A percentile compares a stretch with the other conserved stretches of the same genome.
Evolutionary conservation across 2,329 filamentous ascomycete species (phyloP).

Genomic region (Penicillium sclerotiorum): DNA sequence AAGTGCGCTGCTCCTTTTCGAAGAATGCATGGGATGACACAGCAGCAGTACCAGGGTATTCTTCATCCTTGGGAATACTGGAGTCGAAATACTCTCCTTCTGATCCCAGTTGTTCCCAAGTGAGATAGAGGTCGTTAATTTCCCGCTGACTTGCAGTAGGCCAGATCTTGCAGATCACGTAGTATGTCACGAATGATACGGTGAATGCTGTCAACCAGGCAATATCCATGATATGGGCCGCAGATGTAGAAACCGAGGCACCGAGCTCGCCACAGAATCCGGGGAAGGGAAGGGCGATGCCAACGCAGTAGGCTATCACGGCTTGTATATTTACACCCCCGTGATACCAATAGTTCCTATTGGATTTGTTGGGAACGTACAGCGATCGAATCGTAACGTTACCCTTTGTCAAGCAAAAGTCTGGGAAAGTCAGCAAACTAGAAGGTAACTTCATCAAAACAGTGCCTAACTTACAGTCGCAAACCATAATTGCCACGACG

Average conservation of each 20-base stretch:
- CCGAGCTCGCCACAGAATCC: constrained; percentile 7
- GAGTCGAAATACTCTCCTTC: not conserved
- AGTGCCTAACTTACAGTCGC: constrained; percentile 1
- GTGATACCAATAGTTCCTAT: constrained; percentile 7
- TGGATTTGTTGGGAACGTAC: not conserved
- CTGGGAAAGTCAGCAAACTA: not conserved
- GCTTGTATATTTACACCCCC: constrained; percentile 5
- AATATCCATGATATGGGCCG: constrained; percentile 4
- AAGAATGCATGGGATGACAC: not conserved
- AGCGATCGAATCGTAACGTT: not conserved
- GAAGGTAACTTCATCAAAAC: no score
- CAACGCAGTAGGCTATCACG: constrained; percentile 4
- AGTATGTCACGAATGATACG: constrained; percentile 1
- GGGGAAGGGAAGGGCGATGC: constrained; percentile 4
- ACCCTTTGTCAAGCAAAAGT: not conserved
- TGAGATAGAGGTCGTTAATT: not conserved
- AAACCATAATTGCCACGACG: constrained; percentile 7
- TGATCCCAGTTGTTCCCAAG: not conserved
- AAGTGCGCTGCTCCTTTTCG: not conserved
- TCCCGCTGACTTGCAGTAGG: not conserved
- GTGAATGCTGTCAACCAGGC: constrained; percentile 1
- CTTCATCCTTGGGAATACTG: not conserved
- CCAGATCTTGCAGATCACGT: constrained; percentile 6
- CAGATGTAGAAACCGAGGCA: constrained; percentile 2
- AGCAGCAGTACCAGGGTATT: not conserved